Base-by-base conservation (phyloP, 2,329 filamentous ascomycete species). In the Myriangium duriaei region DNA sequence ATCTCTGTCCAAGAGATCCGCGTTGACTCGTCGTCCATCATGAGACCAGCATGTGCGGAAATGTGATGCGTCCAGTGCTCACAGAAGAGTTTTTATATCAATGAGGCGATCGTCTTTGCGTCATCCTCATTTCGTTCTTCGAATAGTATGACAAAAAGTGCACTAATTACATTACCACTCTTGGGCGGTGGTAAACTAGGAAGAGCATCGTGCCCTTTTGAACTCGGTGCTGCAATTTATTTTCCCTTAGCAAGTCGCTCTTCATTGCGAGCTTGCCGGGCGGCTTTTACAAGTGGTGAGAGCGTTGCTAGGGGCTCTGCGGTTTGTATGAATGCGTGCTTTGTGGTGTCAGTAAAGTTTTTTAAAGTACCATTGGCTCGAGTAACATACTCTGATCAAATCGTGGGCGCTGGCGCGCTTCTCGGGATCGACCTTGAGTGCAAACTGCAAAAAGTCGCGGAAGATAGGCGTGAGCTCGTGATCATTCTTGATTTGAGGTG, bases 321-420 rank as follows among this genome's bases (percentile, higher is more conserved):
- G 3, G 58, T 64, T 43, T 68, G 60, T 34, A 71, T 70, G 54
- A 71, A 71, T 14, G 59, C 60, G 45, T 64, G 56, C 59, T 63
- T 45, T 4, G 30, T 51, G 40, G 54, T 47, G 34, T 47, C 21
- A 47, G 39, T 19, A 30, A 26, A 39, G 9, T 15, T 49, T 6
- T 31, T 5, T 19, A 12, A 13, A 15, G 3, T 9, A 12, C 21
- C 21, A 32, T 30, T 21, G 12, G 5, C 11, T 13, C 4, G 4
- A 6, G n/a, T 38, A 18, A 68, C 81, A 65, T 72, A 96, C 91
- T 65, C 83, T 78, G 50, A 98, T 68, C 43, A 98, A 64, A 66
- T 96, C 88, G 61, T 94, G 84, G 24, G 91, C 91, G 54, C 85
- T 94, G 28, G 87, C 87, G 61, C 91, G 72, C 74, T 94, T 94